A percentile compares a stretch with the other conserved stretches of the same genome.
Evolutionary conservation across 768 basidiomycete genomes (phyloP).

Genomic region (Naganishia vaughanmartiniae): DNA sequence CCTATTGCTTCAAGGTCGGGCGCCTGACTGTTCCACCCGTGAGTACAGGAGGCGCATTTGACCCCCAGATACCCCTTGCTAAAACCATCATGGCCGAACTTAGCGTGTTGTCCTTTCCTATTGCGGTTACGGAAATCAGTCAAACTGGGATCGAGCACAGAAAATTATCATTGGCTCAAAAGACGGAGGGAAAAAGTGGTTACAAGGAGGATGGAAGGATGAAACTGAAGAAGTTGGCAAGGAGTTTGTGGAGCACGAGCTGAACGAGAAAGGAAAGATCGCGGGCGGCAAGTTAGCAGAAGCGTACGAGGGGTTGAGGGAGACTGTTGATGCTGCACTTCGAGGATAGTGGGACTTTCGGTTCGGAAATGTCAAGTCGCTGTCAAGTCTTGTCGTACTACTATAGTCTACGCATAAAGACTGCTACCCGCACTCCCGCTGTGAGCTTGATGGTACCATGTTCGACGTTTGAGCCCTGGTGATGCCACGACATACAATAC

Average conservation of each 20-base stretch:
- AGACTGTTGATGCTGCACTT: constrained; percentile 18
- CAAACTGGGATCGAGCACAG: constrained; percentile 30
- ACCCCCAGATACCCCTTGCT: not conserved
- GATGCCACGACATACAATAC: too few relatives aligned
- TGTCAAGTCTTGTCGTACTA: not conserved
- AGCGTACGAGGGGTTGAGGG: constrained; percentile 20
- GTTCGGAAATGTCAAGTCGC: not conserved
- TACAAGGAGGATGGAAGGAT: constrained; percentile 29
- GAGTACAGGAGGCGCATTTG: not conserved
- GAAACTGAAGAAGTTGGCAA: constrained; percentile 20
- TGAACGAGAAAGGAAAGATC: constrained; percentile 12
- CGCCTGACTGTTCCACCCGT: constrained; percentile 33
- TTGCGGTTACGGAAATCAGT: constrained; percentile 29
- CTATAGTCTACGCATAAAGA: not conserved
- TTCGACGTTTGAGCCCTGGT: too few relatives aligned
- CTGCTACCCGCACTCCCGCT: too few relatives aligned
- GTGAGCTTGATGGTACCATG: too few relatives aligned
- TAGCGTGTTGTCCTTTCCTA: constrained; percentile 33
- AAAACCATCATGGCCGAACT: not conserved
- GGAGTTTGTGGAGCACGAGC: constrained; percentile 21
- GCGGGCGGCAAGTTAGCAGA: constrained; percentile 24
- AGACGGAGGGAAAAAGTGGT: constrained; percentile 28
- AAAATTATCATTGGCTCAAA: not conserved
- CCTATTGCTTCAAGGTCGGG: constrained; percentile 34
- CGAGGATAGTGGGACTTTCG: not conserved